Evolutionary conservation across 805 yeast genomes (phyloP).

Genomic region (Ogataea angusta): DNA sequence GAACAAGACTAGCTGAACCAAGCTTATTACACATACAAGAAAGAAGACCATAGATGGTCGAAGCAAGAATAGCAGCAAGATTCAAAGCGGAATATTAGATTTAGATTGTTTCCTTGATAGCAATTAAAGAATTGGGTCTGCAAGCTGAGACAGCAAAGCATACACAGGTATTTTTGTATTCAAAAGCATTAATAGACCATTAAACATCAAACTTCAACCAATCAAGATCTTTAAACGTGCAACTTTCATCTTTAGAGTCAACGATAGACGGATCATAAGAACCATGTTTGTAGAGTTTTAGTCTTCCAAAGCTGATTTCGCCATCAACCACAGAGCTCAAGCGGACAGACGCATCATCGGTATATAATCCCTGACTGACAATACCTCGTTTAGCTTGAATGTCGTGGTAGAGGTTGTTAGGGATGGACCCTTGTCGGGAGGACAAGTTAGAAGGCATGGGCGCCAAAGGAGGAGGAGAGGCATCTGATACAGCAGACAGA

Average conservation of each 20-base stretch:
- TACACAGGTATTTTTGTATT: background rate
- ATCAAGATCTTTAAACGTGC: slow-evolving; percentile 28
- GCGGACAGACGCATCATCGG: background rate
- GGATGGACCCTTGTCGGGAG: slow-evolving; percentile 27
- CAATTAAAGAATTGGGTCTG: too few species aligned
- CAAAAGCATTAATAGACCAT: slow-evolving; percentile 3
- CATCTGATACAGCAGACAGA: slow-evolving; percentile 19
- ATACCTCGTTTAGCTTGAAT: slow-evolving; percentile 27
- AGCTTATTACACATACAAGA: too few species aligned
- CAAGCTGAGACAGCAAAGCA: background rate
- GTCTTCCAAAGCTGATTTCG: background rate
- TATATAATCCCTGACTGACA: background rate
- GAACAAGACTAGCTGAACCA: too few species aligned
- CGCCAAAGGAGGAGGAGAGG: slow-evolving; percentile 25
- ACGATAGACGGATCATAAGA: background rate
- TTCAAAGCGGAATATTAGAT: too few species aligned
- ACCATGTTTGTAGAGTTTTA: background rate
- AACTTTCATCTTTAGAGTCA: background rate
- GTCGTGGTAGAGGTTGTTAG: slow-evolving; percentile 29
- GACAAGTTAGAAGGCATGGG: slow-evolving; percentile 16
- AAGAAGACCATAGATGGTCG: too few species aligned
- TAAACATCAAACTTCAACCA: slow-evolving; percentile 36
- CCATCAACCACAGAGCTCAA: background rate
- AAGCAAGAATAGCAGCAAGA: too few species aligned
- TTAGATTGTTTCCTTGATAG: too few species aligned